Evolutionary conservation across 2,329 filamentous ascomycete species (phyloP).

Genomic region (Aureobasidium namibiae): DNA sequence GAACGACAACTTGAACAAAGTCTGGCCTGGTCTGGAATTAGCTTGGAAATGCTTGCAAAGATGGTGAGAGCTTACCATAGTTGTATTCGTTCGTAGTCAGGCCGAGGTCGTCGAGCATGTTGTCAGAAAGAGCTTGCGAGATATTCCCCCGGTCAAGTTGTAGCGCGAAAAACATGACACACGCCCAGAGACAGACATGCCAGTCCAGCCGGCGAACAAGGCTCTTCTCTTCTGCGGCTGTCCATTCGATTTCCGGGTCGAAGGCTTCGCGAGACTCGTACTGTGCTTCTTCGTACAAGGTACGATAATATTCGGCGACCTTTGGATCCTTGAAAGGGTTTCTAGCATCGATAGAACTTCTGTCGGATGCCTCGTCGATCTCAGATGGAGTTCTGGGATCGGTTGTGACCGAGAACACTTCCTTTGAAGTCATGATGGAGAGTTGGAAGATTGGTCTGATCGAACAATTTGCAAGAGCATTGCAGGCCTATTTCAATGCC

Average conservation of each 20-base stretch:
- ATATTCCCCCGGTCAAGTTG: slow-evolving; percentile 50
- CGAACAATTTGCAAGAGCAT: not conserved
- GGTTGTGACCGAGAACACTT: not conserved
- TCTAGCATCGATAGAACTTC: not conserved
- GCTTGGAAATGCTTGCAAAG: slow-evolving; percentile 18
- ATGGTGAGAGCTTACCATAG: slow-evolving; percentile 17
- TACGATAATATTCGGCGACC: slow-evolving; percentile 46
- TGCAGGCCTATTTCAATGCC: not conserved
- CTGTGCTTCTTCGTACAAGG: slow-evolving; percentile 41
- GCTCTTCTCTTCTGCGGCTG: slow-evolving; percentile 46
- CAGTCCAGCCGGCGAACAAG: slow-evolving; percentile 46
- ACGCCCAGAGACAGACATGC: slow-evolving; percentile 44
- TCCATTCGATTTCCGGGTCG: slow-evolving; percentile 50
- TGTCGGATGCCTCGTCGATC: not conserved
- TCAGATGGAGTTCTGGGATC: not conserved
- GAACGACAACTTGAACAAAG: slow-evolving; percentile 25
- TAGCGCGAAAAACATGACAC: slow-evolving; percentile 47
- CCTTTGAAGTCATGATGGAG: not conserved
- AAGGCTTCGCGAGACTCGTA: slow-evolving; percentile 55
- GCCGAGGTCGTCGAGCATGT: slow-evolving; percentile 48
- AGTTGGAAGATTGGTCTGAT: not conserved
- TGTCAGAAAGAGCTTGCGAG: slow-evolving; percentile 47
- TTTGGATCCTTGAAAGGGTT: slow-evolving; percentile 42
- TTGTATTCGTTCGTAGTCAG: slow-evolving; percentile 42
- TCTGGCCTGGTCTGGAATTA: slow-evolving; percentile 34